Conservation (phyloP, 2,329 filamentous ascomycete species). For the Aureobasidium lini region DNA sequence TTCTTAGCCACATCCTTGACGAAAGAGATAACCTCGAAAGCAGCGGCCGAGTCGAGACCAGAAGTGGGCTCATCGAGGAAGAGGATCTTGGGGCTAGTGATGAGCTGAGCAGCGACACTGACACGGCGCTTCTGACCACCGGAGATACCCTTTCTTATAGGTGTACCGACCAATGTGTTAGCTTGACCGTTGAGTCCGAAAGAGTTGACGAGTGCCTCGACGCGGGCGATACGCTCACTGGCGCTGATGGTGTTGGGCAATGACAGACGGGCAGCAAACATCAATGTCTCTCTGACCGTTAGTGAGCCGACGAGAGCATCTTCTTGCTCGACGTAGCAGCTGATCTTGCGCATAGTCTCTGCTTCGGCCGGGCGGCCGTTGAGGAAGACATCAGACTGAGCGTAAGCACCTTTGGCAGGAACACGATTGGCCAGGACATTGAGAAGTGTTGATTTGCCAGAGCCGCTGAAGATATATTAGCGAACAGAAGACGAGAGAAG, state of each 20-base stretch:
- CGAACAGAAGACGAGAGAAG: background rate
- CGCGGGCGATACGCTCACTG: constrained; percentile 53
- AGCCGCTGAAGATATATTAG: constrained; percentile 31
- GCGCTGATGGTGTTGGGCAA: constrained; percentile 46
- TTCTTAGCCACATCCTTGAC: constrained; percentile 58
- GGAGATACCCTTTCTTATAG: constrained; percentile 73
- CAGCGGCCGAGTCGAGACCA: constrained; percentile 71
- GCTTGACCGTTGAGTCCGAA: constrained; percentile 68
- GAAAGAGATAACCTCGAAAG: constrained; percentile 68
- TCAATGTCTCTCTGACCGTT: constrained; percentile 71
- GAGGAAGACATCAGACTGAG: constrained; percentile 49
- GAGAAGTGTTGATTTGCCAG: constrained; percentile 77
- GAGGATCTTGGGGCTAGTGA: constrained; percentile 71
- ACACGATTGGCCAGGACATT: constrained; percentile 66
- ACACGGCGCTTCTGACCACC: constrained; percentile 79
- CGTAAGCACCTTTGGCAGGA: constrained; percentile 45
- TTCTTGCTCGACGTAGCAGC: constrained; percentile 79
- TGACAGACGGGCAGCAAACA: constrained; percentile 66
- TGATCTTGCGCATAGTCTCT: constrained; percentile 55
- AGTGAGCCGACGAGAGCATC: constrained; percentile 75
- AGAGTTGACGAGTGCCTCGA: constrained; percentile 58
- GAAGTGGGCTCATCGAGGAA: constrained; percentile 82
- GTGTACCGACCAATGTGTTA: constrained; percentile 69
- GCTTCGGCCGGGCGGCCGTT: constrained; percentile 54
- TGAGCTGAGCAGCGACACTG: constrained; percentile 71